Evolutionary conservation across 2,329 filamentous ascomycete species (phyloP).

Genomic region (Lachnellula suecica): DNA sequence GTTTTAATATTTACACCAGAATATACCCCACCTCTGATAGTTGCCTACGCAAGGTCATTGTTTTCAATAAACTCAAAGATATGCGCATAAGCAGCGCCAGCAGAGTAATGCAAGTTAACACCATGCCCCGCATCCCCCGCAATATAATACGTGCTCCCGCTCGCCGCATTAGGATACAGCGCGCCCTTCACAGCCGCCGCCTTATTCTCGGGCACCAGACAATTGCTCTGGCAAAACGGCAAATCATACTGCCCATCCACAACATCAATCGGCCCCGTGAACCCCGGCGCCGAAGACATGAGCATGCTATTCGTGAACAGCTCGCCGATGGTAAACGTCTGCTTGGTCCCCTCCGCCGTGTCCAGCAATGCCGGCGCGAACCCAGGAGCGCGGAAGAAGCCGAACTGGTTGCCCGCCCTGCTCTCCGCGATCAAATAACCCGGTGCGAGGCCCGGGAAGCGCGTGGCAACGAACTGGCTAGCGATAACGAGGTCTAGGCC

Average conservation of each 20-base stretch:
- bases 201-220: background rate
- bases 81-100: conserved; percentile 5
- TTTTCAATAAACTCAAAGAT: conserved; percentile 10
- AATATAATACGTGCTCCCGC: no score
- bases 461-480: no score
- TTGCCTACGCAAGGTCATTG: no score
- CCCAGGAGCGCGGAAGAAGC: conserved; percentile 9
- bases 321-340: conserved; percentile 12
- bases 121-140: conserved; percentile 17
- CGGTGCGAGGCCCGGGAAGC: no score
- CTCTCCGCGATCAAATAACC: no score
- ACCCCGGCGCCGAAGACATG: conserved; percentile 2
- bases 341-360: conserved; percentile 3
- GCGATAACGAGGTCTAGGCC: conserved; percentile 8
- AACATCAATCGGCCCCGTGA: conserved; percentile 8
- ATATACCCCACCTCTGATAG: no score
- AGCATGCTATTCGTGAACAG: conserved; percentile 3
- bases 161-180: no score
- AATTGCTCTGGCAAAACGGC: conserved; percentile 10
- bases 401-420: conserved; percentile 17
- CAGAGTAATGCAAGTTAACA: conserved; percentile 14
- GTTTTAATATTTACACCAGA: no score
- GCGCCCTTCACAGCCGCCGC: no score
- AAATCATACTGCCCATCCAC: conserved; percentile 14
- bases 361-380: conserved; percentile 2